phyloP scores from a whole-genome alignment of 805 yeast genomes.

The Yarrowia keelungensis region DNA sequence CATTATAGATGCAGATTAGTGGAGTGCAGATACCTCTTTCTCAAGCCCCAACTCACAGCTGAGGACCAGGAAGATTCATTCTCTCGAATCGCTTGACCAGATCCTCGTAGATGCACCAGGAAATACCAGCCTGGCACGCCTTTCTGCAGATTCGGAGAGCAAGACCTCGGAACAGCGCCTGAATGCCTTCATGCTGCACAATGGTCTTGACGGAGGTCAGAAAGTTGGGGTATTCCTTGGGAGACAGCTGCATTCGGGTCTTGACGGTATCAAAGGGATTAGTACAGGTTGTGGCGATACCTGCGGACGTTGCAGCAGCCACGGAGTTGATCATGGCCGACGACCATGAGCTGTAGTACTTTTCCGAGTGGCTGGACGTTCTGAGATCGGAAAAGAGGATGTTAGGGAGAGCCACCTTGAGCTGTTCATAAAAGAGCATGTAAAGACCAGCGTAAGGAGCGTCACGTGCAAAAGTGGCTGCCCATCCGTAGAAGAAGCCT shows the following conservation, averaged over 20 bases:
- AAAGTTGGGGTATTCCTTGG: slow-evolving; percentile 56
- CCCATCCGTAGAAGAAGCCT: slow-evolving; percentile 87
- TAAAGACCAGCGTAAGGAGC: slow-evolving; percentile 97
- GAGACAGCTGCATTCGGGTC: slow-evolving; percentile 84
- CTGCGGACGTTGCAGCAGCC: slow-evolving; percentile 82
- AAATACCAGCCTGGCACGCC: slow-evolving; percentile 90
- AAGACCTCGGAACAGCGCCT: slow-evolving; percentile 80
- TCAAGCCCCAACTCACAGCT: background rate
- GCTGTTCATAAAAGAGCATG: slow-evolving; percentile 80
- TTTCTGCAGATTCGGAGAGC: slow-evolving; percentile 81
- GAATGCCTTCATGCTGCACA: slow-evolving; percentile 56
- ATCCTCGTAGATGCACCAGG: slow-evolving; percentile 97
- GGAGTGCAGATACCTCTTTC: too few species aligned
- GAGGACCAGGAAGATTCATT: background rate
- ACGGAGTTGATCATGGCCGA: slow-evolving; percentile 69
- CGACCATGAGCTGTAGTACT: slow-evolving; percentile 47
- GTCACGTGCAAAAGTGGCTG: slow-evolving; percentile 87
- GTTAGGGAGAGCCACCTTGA: slow-evolving; percentile 58
- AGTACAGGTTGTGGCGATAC: slow-evolving; percentile 80
- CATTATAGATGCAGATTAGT: background rate
- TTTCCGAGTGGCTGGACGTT: slow-evolving; percentile 32
- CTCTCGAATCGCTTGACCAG: slow-evolving; percentile 54
- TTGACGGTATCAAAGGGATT: slow-evolving; percentile 96
- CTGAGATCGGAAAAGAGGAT: slow-evolving; percentile 44
- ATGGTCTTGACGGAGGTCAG: slow-evolving; percentile 53